Percentiles rank a stretch among this genome's conserved stretches.
Evolutionary conservation across 1,284 basidiomycete genomes (phyloP).

Genomic region (Leccinum angustisporum): DNA sequence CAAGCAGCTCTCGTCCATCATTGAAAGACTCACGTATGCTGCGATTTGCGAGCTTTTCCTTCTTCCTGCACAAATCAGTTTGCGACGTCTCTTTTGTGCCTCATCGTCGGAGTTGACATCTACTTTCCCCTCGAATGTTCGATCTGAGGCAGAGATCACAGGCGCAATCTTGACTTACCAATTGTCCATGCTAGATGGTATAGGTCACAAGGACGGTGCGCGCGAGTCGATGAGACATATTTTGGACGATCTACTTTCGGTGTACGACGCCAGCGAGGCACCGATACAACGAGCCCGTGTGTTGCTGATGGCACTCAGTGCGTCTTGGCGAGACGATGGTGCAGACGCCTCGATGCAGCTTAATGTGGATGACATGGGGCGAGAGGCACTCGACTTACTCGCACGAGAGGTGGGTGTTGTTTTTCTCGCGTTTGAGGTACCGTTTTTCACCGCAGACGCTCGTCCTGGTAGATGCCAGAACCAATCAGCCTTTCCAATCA

Average conservation of each 20-base stretch:
- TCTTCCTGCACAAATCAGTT: slow-evolving; percentile 39
- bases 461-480: slow-evolving; percentile 37
- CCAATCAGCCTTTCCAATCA: slow-evolving; percentile 43
- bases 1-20: slow-evolving; percentile 54
- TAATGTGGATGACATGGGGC: slow-evolving; percentile 37
- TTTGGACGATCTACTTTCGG: slow-evolving; percentile 46
- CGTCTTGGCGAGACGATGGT: slow-evolving; percentile 46
- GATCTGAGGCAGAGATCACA: slow-evolving; percentile 32
- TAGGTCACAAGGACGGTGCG: slow-evolving; percentile 56
- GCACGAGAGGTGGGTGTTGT: slow-evolving; percentile 38
- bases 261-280: slow-evolving; percentile 48
- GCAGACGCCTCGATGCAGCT: slow-evolving; percentile 24
- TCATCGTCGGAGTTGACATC: slow-evolving; percentile 2
- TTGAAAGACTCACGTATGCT: slow-evolving; percentile 67
- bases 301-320: slow-evolving; percentile 51
- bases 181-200: slow-evolving; percentile 49
- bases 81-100: slow-evolving; percentile 8
- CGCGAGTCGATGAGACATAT: slow-evolving; percentile 40
- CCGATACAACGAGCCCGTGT: slow-evolving; percentile 56
- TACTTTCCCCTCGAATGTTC: slow-evolving; percentile 19
- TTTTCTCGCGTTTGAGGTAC: not conserved
- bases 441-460: not conserved
- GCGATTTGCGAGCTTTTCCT: slow-evolving; percentile 64
- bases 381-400: slow-evolving; percentile 45
- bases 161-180: slow-evolving; percentile 66